Evolutionary conservation across 441 rosid genomes (phyloP).

Genomic region (Pelargonium citronellum): DNA sequence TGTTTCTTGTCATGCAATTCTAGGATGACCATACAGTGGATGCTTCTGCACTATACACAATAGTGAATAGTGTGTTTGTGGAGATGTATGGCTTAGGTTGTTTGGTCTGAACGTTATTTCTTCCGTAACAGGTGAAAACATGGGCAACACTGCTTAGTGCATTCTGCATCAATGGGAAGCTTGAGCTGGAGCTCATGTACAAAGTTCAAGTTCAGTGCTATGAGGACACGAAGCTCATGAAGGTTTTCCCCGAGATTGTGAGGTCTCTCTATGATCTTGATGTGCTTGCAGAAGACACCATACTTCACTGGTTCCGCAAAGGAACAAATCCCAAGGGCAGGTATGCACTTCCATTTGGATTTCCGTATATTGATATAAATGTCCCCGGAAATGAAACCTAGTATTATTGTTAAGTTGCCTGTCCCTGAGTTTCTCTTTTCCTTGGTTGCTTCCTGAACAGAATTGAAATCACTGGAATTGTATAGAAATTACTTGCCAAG

Average conservation of each 20-base stretch:
- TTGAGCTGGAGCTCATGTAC: constrained; percentile 88
- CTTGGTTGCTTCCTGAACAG: too few relatives aligned
- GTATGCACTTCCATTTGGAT: constrained; percentile 27
- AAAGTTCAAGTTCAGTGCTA: constrained; percentile 97
- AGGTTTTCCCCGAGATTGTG: constrained; percentile 85
- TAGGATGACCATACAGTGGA: neutral
- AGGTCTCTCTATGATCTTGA: constrained; percentile 83
- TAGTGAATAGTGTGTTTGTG: too few relatives aligned
- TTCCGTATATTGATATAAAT: too few relatives aligned
- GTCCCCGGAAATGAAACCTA: too few relatives aligned
- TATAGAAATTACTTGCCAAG: too few relatives aligned
- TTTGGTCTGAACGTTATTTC: neutral
- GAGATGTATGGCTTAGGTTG: neutral
- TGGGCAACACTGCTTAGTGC: constrained; percentile 75
- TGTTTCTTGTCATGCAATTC: neutral
- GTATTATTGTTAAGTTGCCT: too few relatives aligned
- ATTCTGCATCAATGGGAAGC: constrained; percentile 77
- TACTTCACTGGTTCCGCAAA: constrained; percentile 81
- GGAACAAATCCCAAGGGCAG: constrained; percentile 93
- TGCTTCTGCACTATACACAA: neutral
- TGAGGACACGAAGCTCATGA: constrained; percentile 96
- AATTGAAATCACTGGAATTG: too few relatives aligned
- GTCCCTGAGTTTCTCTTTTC: too few relatives aligned
- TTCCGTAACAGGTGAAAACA: constrained; percentile 59
- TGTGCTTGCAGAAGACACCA: constrained; percentile 92